These are phyloP conservation scores for Apiospora sp. DNA, from an alignment of 2,329 filamentous ascomycete genomes.

Conservation along the genomic window DNA sequence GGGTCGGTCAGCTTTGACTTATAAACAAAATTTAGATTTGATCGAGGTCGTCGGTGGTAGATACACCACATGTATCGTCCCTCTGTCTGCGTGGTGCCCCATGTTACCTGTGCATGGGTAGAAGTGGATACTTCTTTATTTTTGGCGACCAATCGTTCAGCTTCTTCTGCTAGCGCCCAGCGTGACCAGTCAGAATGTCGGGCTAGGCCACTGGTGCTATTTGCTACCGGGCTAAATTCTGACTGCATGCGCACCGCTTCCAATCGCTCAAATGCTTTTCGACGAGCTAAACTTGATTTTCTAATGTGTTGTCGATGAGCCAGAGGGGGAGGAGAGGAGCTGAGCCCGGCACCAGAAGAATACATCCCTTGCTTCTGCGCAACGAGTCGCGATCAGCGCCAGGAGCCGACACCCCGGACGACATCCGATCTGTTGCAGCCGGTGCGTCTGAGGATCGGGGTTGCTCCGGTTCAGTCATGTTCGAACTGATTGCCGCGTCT, in stretches of 20 bases:
- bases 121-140: not conserved
- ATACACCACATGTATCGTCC: too few relatives aligned
- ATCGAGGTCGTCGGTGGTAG: not conserved
- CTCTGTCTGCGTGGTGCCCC: not conserved
- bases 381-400: not conserved
- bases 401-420: not conserved
- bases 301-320: too few relatives aligned
- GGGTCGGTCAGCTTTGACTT: not conserved
- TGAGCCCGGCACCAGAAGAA: not conserved
- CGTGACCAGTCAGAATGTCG: not conserved
- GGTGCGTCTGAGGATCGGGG: not conserved
- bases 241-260: conserved; percentile 1
- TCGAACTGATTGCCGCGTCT: too few relatives aligned
- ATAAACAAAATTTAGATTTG: too few relatives aligned
- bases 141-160: not conserved
- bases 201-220: not conserved
- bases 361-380: not conserved
- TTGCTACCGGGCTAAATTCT: not conserved
- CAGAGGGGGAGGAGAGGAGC: too few relatives aligned
- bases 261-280: not conserved
- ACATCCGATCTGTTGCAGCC: not conserved
- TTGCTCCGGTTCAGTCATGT: not conserved
- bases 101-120: not conserved
- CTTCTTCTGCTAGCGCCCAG: not conserved
- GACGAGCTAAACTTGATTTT: not conserved